Base-by-base conservation (phyloP, 768 basidiomycete species). In the Rhodotorula diobovata region DNA sequence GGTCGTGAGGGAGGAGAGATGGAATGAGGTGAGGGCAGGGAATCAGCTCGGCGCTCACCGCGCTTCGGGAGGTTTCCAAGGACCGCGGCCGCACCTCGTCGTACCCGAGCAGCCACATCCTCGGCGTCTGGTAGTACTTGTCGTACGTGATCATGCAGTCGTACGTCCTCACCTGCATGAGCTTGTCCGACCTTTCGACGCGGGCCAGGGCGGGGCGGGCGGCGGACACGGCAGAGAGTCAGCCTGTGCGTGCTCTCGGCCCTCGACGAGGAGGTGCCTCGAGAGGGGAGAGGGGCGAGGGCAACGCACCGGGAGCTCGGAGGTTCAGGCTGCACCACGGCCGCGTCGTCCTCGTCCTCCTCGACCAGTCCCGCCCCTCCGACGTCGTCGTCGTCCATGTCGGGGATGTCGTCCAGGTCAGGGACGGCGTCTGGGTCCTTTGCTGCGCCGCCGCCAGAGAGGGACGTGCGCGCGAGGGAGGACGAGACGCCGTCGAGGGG, bases 61-160 rank as follows among this genome's bases (percentile, higher is more conserved):
- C 50, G 1, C 10, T n/a, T 14, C n/a, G 51, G 8, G n/a, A 16
- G 28, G 11, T n/a, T n/a, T n/a, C n/a, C 5, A 20, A n/a, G 25
- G 12, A 28, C 59, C n/a, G 32, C n/a, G 32, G 48, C 71, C 82
- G 67, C 72, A 90, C 93, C 87, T 98, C 96, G 79, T 97, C 94
- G 79, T 97, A 97, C 30, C 96, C 96, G 74, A 94, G 86, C 69
- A 99, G 82, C 96, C 96, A 99, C 80, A 97, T 90, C 76, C 95
- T 87, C 34, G 96, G 96, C 21, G 94, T 97, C 81, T 98, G 96
- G 82, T 99, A 98, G 81, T 94, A 95, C 83, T 98, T 99, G 86
- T 99, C 96, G 81, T 98, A 99, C 59, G 91, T 92, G 84, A 99
- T 98, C 89, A 96, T 91, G 78, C 97, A 94, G 80, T 99, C 96